These are phyloP conservation scores for Corylus americana DNA, from an alignment of 306 rosid genomes.

Conservation along the genomic window DNA sequence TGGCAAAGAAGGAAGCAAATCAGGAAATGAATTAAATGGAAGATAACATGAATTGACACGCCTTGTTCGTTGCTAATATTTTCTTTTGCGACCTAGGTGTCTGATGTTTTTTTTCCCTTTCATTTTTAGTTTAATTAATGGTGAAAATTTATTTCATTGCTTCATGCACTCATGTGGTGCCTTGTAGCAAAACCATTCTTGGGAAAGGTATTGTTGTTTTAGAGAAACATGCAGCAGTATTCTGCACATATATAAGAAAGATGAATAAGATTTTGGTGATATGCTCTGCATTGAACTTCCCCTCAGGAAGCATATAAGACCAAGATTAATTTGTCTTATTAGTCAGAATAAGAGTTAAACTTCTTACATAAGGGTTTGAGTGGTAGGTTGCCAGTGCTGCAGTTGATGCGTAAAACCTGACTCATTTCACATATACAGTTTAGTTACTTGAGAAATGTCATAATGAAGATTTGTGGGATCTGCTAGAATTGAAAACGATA, in stretches of 20 bases:
- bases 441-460: background rate
- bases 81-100: background rate
- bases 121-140: background rate
- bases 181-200: background rate
- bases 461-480: background rate
- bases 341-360: background rate
- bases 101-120: background rate
- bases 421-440: background rate
- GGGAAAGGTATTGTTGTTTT: background rate
- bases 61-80: background rate
- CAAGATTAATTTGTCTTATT: background rate
- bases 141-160: background rate
- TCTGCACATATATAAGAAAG: background rate
- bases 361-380: background rate
- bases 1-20: background rate
- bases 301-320: background rate
- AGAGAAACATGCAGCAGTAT: background rate
- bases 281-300: background rate
- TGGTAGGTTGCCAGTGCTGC: background rate
- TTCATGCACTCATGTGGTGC: background rate
- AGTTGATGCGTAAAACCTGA: background rate
- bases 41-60: background rate
- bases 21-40: background rate
- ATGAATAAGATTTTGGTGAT: background rate
- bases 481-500: conserved; percentile 18